These are phyloP conservation scores for Leptographium radiaticola DNA, from an alignment of 2,329 filamentous ascomycete genomes.

Conservation along the genomic window DNA sequence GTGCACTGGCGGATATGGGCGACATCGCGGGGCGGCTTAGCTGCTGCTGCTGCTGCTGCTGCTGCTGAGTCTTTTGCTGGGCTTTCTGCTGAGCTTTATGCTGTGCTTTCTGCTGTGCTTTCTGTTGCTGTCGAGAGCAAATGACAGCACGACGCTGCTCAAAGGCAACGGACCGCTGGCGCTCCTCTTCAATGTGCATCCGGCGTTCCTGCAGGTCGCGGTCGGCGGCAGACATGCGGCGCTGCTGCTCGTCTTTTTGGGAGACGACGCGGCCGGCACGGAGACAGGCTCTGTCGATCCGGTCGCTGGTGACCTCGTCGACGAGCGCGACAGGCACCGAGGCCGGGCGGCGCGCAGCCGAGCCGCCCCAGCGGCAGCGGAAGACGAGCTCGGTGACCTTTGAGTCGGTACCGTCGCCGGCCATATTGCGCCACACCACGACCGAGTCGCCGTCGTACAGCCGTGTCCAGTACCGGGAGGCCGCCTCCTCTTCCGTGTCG, in stretches of 20 bases:
- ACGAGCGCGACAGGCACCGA: constrained; percentile 20
- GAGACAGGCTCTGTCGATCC: constrained; percentile 35
- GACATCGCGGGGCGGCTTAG: background rate
- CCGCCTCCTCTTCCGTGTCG: constrained; percentile 38
- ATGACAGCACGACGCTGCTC: constrained; percentile 35
- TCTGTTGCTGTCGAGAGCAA: constrained; percentile 10
- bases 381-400: constrained; percentile 31
- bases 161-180: constrained; percentile 35
- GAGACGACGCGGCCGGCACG: constrained; percentile 31
- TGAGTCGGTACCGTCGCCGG: constrained; percentile 6
- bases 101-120: background rate
- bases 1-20: no score
- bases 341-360: constrained; percentile 25
- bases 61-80: background rate
- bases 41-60: background rate
- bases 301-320: constrained; percentile 24
- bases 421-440: constrained; percentile 47
- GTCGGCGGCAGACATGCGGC: constrained; percentile 28
- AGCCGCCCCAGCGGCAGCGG: constrained; percentile 43
- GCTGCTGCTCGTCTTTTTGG: constrained; percentile 25
- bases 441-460: constrained; percentile 68
- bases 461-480: constrained; percentile 51
- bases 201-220: constrained; percentile 30
- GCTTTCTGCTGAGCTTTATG: background rate
- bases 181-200: constrained; percentile 29